Base-by-base conservation (phyloP, 2,329 filamentous ascomycete genomes). In the Gremmenia infestans region DNA sequence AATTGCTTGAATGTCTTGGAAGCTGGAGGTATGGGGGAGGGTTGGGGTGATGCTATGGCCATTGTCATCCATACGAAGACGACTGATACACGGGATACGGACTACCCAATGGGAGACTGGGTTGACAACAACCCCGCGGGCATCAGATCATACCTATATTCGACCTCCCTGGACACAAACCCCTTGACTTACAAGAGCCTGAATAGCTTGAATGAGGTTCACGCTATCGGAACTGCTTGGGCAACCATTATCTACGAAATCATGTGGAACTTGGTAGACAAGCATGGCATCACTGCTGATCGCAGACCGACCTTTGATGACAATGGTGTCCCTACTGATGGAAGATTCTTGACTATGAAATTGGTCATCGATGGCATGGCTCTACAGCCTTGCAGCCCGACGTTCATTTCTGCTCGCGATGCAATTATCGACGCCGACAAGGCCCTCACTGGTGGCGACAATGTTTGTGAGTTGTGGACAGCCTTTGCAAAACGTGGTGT, bases 401-500 rank as follows among this genome's bases (percentile, higher is more conserved):
- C 73, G 51, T 78, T 83, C 54, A 69, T 81, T 11, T 73, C 75
- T 52, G 78, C 79, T 1, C 73, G 81, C 28, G 74, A 81, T 54
- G 79, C 79, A 17, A 82, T 83, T 60, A 63, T 83, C 22, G 81
- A 82, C 55, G 80, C 80, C 0, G 80, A 83, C 63, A 68, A 67
- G 36, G 73, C 74, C 4, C 70, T 83, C 8, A 82, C 80, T 1
- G 74, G 72, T 1, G 80, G 79, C 2, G 66, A 63, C 11, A 82
- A 83, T 66, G 56, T 63, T 12, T 82, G 80, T 52, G 72, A 74
- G 60, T 69, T 83, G 56, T 83, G 81, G 80, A 78, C 62, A 14
- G 80, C 64, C 0, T 82, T 83, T 61, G 79, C 80, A 1, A 82
- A 82, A 74, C 71, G 80, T 48, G 80, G 80, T n/a, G 66, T 83